Evolutionary conservation across 352 stramenopile species (phyloP).

Genomic region (Pythium phragmitis): DNA sequence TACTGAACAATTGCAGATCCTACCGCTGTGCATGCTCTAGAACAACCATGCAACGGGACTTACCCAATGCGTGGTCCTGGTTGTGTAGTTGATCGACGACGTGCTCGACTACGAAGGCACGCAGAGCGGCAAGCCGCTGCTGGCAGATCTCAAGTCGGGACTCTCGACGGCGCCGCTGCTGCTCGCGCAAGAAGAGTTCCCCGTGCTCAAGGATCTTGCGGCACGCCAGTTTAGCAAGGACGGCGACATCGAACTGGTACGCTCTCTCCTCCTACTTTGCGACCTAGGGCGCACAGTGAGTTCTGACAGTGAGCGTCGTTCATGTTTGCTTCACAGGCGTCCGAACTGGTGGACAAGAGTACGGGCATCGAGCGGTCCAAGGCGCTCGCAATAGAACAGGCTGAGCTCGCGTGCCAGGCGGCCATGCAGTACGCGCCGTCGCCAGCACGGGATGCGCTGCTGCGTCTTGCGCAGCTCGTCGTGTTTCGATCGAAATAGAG

Average conservation of each 20-base stretch:
- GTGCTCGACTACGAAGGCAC: constrained; percentile 97
- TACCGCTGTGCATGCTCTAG: not conserved
- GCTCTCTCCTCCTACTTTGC: constrained; percentile 22
- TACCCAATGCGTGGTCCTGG: not conserved
- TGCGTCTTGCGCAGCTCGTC: constrained; percentile 85
- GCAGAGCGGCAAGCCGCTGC: constrained; percentile 92
- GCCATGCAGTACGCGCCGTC: constrained; percentile 87
- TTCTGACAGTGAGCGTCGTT: constrained; percentile 7
- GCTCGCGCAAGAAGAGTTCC: constrained; percentile 94
- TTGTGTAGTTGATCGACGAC: constrained; percentile 93
- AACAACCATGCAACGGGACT: not conserved
- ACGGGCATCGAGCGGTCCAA: constrained; percentile 93
- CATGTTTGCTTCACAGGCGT: constrained; percentile 38
- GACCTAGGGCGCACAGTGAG: constrained; percentile 20
- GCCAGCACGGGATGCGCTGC: constrained; percentile 76
- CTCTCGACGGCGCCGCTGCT: constrained; percentile 97
- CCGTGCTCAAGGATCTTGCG: constrained; percentile 86
- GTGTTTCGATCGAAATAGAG: constrained; percentile 89
- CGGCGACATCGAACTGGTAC: constrained; percentile 91
- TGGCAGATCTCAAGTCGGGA: constrained; percentile 95
- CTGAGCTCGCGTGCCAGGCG: constrained; percentile 94
- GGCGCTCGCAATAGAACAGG: constrained; percentile 95
- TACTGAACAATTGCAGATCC: constrained; percentile 20
- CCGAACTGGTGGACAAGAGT: constrained; percentile 88
- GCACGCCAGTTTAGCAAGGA: constrained; percentile 90